Evolutionary conservation across 202 grass and related monocot genomes (phyloP).

Genomic region (Schoenoplectus triqueter): DNA sequence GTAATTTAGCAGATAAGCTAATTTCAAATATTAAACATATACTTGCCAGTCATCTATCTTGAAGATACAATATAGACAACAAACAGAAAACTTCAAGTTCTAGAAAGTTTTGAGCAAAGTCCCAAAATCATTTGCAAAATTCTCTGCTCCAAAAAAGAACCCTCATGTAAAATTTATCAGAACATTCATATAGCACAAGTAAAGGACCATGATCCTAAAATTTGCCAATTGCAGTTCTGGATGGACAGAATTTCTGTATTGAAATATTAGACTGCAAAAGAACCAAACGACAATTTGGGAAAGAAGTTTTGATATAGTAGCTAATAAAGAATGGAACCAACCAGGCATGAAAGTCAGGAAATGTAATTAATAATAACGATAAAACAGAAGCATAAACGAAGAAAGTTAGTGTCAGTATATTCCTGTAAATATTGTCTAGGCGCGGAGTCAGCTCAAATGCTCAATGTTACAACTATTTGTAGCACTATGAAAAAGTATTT

Average conservation of each 20-base stretch:
- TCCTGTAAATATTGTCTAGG: no score
- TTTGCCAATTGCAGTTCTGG: background rate
- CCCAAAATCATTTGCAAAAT: background rate
- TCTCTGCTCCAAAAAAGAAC: background rate
- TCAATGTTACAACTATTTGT: no score
- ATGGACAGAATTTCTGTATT: background rate
- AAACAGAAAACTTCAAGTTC: background rate
- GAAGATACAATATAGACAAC: background rate
- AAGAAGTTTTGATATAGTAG: conserved; percentile 14
- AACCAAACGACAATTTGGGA: background rate
- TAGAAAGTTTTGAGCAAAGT: background rate
- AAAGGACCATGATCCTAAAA: background rate
- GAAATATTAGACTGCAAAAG: conserved; percentile 17
- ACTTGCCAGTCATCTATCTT: background rate
- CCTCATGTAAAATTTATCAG: background rate
- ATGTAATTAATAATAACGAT: conserved; percentile 25
- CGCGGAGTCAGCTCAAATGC: no score
- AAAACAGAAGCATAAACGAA: conserved; percentile 12
- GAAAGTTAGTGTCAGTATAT: background rate
- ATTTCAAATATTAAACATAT: background rate
- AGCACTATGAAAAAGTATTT: background rate
- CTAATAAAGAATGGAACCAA: conserved; percentile 19
- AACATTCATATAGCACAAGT: background rate
- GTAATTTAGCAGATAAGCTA: background rate
- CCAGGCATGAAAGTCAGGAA: conserved; percentile 15